Conservation (phyloP, 768 basidiomycete species). For the Mycena amicta region DNA sequence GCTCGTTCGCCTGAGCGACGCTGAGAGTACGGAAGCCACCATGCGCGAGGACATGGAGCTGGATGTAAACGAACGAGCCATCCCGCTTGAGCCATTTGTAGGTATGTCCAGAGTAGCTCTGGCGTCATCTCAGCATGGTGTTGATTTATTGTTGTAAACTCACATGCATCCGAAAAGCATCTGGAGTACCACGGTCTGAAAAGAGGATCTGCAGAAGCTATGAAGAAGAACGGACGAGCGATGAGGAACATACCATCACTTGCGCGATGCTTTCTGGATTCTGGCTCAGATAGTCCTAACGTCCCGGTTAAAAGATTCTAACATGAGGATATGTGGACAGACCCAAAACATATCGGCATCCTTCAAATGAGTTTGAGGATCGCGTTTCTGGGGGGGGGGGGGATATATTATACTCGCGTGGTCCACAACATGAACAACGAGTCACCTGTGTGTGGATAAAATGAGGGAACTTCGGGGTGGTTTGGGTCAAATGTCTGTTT, state of each 20-base stretch:
- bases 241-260: constrained; percentile 19
- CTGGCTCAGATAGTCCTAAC: too few species aligned
- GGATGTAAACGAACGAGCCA: constrained; percentile 85
- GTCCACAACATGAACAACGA: too few species aligned
- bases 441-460: constrained; percentile 24
- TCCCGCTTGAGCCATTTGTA: constrained; percentile 53
- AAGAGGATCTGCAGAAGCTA: constrained; percentile 15
- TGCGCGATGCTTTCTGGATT: too few species aligned
- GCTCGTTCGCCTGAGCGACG: constrained; percentile 59
- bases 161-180: constrained; percentile 20
- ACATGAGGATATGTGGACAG: too few species aligned
- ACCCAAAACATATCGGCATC: constrained; percentile 9
- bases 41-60: constrained; percentile 80
- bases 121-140: constrained; percentile 11
- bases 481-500: too few species aligned
- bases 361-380: constrained; percentile 20
- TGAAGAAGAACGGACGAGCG: too few species aligned
- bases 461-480: constrained; percentile 17
- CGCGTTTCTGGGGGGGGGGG: constrained; percentile 21
- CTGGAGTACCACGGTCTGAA: constrained; percentile 19
- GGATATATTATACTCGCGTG: too few species aligned
- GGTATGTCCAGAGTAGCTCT: constrained; percentile 20
- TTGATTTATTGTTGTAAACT: too few species aligned
- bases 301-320: too few species aligned
- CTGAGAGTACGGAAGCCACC: constrained; percentile 86